These are phyloP conservation scores for Saccharomyces pastorianus DNA, from an alignment of 1,139 yeast genomes.

Conservation along the genomic window DNA sequence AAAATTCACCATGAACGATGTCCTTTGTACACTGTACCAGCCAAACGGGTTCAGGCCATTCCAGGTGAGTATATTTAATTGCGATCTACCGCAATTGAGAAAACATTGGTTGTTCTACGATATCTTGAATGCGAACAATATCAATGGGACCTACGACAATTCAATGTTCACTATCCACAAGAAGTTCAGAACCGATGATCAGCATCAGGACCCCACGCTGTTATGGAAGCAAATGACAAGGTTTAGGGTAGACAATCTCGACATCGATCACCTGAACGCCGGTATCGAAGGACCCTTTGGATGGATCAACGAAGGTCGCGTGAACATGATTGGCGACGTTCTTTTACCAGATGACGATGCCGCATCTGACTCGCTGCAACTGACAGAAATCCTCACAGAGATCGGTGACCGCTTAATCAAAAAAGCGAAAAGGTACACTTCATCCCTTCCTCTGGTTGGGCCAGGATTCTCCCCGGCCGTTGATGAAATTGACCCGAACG, in stretches of 20 bases:
- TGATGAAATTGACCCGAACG: slow-evolving; percentile 32
- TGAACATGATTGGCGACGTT: slow-evolving; percentile 87
- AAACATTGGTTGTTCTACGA: slow-evolving; percentile 93
- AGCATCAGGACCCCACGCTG: slow-evolving; percentile 7
- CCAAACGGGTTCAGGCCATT: slow-evolving; percentile 78
- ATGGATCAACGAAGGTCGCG: slow-evolving; percentile 88
- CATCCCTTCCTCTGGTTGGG: slow-evolving; percentile 4
- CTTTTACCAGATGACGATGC: slow-evolving; percentile 21
- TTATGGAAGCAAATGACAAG: slow-evolving; percentile 66
- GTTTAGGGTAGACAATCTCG: slow-evolving; percentile 73
- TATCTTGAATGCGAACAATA: slow-evolving; percentile 69
- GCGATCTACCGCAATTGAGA: slow-evolving; percentile 70
- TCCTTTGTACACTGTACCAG: slow-evolving; percentile 69
- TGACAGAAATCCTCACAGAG: slow-evolving; percentile 20
- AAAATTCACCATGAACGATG: slow-evolving; percentile 73
- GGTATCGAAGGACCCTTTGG: slow-evolving; percentile 94
- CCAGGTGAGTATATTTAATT: slow-evolving; percentile 75
- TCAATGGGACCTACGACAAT: slow-evolving; percentile 89
- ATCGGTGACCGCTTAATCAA: slow-evolving; percentile 20
- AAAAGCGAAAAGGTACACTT: slow-evolving; percentile 21
- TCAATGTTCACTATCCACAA: slow-evolving; percentile 87
- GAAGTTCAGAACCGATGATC: slow-evolving; percentile 40
- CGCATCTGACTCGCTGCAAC: slow-evolving; percentile 17
- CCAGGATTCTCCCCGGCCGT: slow-evolving; percentile 12
- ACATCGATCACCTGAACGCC: slow-evolving; percentile 78